Conservation (phyloP, 306 rosid genomes). For the Cucurbita maxima region DNA sequence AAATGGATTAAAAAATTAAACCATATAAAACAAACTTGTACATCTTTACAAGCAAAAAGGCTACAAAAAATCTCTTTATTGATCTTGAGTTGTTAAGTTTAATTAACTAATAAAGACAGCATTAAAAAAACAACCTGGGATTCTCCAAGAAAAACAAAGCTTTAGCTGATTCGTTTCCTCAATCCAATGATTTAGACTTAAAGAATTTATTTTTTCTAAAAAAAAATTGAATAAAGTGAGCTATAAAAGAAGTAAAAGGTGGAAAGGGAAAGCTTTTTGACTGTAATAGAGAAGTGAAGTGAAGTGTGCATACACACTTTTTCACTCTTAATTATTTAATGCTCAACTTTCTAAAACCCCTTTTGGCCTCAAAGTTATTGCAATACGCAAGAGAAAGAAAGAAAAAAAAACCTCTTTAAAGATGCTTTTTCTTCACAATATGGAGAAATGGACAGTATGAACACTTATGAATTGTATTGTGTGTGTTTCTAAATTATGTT, state of each 20-base stretch:
- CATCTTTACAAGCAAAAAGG: neutral
- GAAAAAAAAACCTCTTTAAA: neutral
- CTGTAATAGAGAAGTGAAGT: conserved; percentile 22
- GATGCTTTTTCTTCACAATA: neutral
- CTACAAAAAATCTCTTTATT: neutral
- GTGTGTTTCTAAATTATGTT: neutral
- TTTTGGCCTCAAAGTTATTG: conserved; percentile 39
- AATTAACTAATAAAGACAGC: neutral
- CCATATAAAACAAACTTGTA: neutral
- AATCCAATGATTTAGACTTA: conserved; percentile 37
- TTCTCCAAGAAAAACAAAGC: conserved; percentile 19
- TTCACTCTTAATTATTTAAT: conserved; percentile 22
- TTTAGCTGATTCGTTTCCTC: conserved; percentile 31
- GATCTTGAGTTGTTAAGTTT: neutral
- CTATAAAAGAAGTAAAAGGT: conserved; percentile 25
- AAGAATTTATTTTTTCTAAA: neutral
- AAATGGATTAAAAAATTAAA: neutral
- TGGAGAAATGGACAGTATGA: neutral
- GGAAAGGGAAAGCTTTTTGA: conserved; percentile 31
- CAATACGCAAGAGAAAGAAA: conserved; percentile 1
- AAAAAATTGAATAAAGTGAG: neutral
- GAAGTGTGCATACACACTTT: conserved; percentile 18
- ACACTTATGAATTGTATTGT: neutral
- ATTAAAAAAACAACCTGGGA: conserved; percentile 15
- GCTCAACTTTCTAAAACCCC: conserved; percentile 9